Percentiles rank a stretch among this genome's conserved stretches.
phyloP scores from a whole-genome alignment of 169 alveolate genomes.

The Plasmodium reichenowi region DNA sequence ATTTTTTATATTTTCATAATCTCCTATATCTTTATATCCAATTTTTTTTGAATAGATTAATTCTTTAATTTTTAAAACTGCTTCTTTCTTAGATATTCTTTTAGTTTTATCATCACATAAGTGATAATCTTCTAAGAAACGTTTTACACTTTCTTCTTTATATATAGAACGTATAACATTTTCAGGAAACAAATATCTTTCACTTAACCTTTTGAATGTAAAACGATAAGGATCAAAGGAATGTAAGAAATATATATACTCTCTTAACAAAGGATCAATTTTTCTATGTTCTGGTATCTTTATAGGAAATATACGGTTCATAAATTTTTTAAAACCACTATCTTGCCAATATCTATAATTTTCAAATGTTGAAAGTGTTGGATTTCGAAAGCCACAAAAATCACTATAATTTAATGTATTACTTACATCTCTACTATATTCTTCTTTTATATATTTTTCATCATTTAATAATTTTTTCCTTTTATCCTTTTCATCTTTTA shows the following conservation, averaged over 20 bases:
- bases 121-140: slow-evolving; percentile 52
- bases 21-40: slow-evolving; percentile 81
- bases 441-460: slow-evolving; percentile 60
- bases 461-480: slow-evolving; percentile 2
- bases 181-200: slow-evolving; percentile 82
- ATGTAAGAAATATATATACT: slow-evolving; percentile 86
- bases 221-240: slow-evolving; percentile 89
- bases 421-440: slow-evolving; percentile 82
- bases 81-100: slow-evolving; percentile 77
- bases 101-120: slow-evolving; percentile 72
- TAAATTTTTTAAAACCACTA: slow-evolving; percentile 87
- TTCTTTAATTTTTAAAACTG: slow-evolving; percentile 45
- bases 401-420: slow-evolving; percentile 78
- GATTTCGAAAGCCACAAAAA: slow-evolving; percentile 85
- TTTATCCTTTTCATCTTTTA: background rate
- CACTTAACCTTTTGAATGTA: slow-evolving; percentile 83
- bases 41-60: slow-evolving; percentile 77
- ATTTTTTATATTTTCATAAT: slow-evolving; percentile 79
- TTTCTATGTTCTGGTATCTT: slow-evolving; percentile 84
- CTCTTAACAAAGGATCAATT: slow-evolving; percentile 88
- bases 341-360: slow-evolving; percentile 90
- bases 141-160: slow-evolving; percentile 71
- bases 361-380: slow-evolving; percentile 88
- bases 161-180: slow-evolving; percentile 20
- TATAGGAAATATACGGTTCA: slow-evolving; percentile 89